Conservation (phyloP, 169 alveolate genomes). For the Cryptosporidium meleagridis region DNA sequence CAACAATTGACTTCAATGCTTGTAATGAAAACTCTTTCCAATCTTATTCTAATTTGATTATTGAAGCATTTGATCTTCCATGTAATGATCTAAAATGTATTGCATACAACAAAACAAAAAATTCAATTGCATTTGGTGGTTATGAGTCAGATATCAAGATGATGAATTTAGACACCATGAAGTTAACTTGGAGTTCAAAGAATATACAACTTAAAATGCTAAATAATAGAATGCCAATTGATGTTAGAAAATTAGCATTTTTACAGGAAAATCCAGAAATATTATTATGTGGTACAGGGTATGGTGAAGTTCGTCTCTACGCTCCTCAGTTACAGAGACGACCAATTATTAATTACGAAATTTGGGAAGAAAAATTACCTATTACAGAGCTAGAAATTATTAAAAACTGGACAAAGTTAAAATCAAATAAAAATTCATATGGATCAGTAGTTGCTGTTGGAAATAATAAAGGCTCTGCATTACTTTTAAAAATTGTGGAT, state of each 20-base stretch:
- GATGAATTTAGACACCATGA: neutral
- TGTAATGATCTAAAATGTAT: constrained; percentile 22
- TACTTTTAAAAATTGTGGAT: constrained; percentile 7
- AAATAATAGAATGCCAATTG: constrained; percentile 38
- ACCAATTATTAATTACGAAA: constrained; percentile 30
- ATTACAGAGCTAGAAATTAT: constrained; percentile 19
- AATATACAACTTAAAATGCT: constrained; percentile 23
- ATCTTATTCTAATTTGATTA: neutral
- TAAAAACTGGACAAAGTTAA: constrained; percentile 22
- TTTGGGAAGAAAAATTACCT: constrained; percentile 69
- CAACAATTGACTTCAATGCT: neutral
- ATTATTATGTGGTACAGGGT: constrained; percentile 67
- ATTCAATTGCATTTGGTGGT: constrained; percentile 68
- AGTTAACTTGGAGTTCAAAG: constrained; percentile 34
- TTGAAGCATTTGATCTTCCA: constrained; percentile 9
- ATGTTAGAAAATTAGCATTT: constrained; percentile 21
- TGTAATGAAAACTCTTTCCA: neutral
- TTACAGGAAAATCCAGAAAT: constrained; percentile 31
- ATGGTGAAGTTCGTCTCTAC: constrained; percentile 49
- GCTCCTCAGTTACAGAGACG: constrained; percentile 43
- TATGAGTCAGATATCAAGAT: constrained; percentile 53
- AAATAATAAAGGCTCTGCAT: constrained; percentile 47
- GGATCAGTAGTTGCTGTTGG: constrained; percentile 58
- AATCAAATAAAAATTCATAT: constrained; percentile 13
- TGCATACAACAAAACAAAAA: constrained; percentile 20